phyloP scores from a whole-genome alignment of 1,284 basidiomycete genomes.

The Bondarzewia mesenterica region DNA sequence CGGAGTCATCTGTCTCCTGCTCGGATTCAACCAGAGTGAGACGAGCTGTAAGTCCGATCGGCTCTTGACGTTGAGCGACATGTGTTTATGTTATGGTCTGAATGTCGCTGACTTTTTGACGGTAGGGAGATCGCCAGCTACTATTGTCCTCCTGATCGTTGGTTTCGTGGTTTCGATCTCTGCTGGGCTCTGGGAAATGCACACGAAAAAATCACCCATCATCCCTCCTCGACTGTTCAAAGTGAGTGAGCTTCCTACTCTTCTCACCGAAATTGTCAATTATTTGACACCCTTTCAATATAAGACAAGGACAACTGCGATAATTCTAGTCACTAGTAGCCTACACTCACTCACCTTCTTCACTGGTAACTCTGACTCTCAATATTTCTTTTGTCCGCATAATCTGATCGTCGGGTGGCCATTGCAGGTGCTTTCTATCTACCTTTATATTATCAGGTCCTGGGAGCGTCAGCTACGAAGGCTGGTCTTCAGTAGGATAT shows the following conservation, averaged over 20 bases:
- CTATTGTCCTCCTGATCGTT: constrained; percentile 65
- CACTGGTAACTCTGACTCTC: constrained; percentile 23
- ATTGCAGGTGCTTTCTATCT: constrained; percentile 56
- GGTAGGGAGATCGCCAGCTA: constrained; percentile 36
- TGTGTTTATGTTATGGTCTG: background rate
- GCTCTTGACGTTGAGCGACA: background rate
- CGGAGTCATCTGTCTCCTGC: constrained; percentile 57
- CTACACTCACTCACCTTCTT: constrained; percentile 69
- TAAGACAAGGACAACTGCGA: constrained; percentile 66
- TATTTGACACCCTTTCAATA: background rate
- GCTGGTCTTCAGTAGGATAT: constrained; percentile 56
- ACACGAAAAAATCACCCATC: constrained; percentile 35
- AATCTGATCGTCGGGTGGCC: background rate
- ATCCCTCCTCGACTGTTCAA: constrained; percentile 64
- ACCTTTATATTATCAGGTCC: constrained; percentile 73
- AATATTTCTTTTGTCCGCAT: background rate
- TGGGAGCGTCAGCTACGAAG: constrained; percentile 68
- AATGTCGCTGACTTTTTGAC: background rate
- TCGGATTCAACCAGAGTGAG: constrained; percentile 44
- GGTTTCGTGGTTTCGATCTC: constrained; percentile 53
- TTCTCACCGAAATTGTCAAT: background rate
- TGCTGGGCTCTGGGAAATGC: constrained; percentile 57
- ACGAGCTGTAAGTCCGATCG: constrained; percentile 40
- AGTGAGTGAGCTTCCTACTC: constrained; percentile 23
- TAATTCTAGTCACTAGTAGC: constrained; percentile 56